These are phyloP conservation scores for Vaccinium macrocarpon DNA, from an alignment of 148 eudicot genomes.

Conservation along the genomic window DNA sequence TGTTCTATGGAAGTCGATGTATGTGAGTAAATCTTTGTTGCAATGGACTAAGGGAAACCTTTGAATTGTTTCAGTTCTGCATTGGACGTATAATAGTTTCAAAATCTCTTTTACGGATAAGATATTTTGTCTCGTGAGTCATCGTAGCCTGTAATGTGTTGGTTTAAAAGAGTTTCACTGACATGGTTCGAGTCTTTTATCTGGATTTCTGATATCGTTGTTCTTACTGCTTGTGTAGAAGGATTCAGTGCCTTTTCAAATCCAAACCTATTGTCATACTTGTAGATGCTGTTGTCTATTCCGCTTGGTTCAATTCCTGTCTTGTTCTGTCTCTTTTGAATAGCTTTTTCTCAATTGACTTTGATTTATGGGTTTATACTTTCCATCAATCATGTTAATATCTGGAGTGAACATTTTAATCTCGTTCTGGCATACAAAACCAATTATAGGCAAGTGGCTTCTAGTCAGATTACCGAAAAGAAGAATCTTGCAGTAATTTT, in stretches of 20 bases:
- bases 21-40: no score
- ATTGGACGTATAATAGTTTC: no score
- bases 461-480: not conserved
- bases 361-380: not conserved
- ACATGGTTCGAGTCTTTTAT: not conserved
- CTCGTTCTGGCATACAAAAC: not conserved
- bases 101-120: no score
- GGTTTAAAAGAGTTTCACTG: not conserved
- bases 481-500: not conserved
- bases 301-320: not conserved
- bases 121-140: no score
- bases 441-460: not conserved
- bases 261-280: not conserved
- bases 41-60: no score
- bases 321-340: not conserved
- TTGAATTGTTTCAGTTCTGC: no score
- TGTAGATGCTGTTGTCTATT: not conserved
- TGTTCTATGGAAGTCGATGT: no score
- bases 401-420: not conserved
- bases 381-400: not conserved
- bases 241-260: not conserved
- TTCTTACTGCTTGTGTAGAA: not conserved
- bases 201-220: not conserved
- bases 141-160: no score
- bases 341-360: not conserved